Conservation (phyloP, 129 eudicot species). For the Cynara cardunculus region DNA sequence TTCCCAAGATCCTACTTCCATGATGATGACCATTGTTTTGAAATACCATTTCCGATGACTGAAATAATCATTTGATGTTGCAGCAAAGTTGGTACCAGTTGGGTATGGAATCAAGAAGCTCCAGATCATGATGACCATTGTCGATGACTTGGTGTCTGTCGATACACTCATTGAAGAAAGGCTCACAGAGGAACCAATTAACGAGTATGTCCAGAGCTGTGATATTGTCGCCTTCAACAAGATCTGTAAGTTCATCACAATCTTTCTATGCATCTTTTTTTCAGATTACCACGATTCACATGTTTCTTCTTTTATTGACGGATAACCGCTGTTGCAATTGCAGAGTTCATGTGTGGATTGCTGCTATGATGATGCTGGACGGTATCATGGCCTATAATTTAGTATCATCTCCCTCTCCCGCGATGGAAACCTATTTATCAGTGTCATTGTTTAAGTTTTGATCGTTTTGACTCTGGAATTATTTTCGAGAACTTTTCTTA, state of each 20-base stretch:
- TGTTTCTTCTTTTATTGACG: background rate
- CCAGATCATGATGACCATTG: conserved; percentile 87
- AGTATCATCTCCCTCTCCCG: background rate
- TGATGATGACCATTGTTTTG: too few species aligned
- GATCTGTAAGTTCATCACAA: conserved; percentile 45
- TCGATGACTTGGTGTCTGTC: conserved; percentile 90
- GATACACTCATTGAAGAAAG: conserved; percentile 69
- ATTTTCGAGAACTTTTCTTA: background rate
- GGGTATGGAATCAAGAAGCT: conserved; percentile 98
- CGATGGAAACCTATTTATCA: background rate
- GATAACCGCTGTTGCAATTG: background rate
- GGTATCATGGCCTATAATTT: background rate
- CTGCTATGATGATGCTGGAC: conserved; percentile 5
- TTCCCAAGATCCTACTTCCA: too few species aligned
- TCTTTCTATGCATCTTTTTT: background rate
- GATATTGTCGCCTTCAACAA: conserved; percentile 97
- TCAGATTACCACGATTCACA: background rate
- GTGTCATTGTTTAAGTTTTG: conserved; percentile 12
- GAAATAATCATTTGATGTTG: background rate
- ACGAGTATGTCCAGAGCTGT: conserved; percentile 88
- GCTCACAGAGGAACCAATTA: conserved; percentile 62
- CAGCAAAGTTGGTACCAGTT: conserved; percentile 89
- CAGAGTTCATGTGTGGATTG: conserved; percentile 22
- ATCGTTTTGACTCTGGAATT: background rate
- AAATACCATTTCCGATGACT: too few species aligned